These are phyloP conservation scores for Lachancea sp. DNA, from an alignment of 805 yeast species.

Conservation along the genomic window DNA sequence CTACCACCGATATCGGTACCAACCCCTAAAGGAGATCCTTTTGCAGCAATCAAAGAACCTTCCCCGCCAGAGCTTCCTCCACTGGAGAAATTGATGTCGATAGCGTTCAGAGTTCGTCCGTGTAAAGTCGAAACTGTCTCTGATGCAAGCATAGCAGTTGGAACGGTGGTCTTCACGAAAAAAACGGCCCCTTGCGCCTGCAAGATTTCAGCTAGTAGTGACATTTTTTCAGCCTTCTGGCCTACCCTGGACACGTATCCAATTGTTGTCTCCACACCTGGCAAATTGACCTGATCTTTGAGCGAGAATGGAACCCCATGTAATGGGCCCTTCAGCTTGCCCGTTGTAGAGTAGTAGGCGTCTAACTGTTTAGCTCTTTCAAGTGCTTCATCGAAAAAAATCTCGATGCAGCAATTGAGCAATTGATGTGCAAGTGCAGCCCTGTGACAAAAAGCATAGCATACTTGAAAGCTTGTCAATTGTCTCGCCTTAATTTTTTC, in stretches of 20 bases:
- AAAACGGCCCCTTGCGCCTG: constrained; percentile 46
- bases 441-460: constrained; percentile 47
- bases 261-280: constrained; percentile 19
- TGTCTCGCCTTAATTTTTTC: not conserved
- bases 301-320: constrained; percentile 64
- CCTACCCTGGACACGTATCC: constrained; percentile 20
- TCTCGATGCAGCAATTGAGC: constrained; percentile 28
- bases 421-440: constrained; percentile 52
- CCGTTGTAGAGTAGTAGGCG: constrained; percentile 32
- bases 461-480: constrained; percentile 10
- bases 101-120: constrained; percentile 50
- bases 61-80: constrained; percentile 66
- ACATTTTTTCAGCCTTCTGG: constrained; percentile 13
- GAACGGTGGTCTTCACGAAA: constrained; percentile 53
- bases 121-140: constrained; percentile 48
- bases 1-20: constrained; percentile 65
- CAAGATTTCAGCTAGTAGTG: constrained; percentile 18
- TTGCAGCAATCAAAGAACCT: constrained; percentile 47
- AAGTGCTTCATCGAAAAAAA: constrained; percentile 51
- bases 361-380: constrained; percentile 48
- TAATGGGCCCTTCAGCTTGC: constrained; percentile 51
- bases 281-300: constrained; percentile 36
- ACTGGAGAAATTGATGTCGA: constrained; percentile 43
- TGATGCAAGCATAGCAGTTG: constrained; percentile 56
- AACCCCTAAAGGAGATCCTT: constrained; percentile 50